phyloP scores from a whole-genome alignment of 352 stramenopile species.

The Phytopythium chamaehyphon region DNA sequence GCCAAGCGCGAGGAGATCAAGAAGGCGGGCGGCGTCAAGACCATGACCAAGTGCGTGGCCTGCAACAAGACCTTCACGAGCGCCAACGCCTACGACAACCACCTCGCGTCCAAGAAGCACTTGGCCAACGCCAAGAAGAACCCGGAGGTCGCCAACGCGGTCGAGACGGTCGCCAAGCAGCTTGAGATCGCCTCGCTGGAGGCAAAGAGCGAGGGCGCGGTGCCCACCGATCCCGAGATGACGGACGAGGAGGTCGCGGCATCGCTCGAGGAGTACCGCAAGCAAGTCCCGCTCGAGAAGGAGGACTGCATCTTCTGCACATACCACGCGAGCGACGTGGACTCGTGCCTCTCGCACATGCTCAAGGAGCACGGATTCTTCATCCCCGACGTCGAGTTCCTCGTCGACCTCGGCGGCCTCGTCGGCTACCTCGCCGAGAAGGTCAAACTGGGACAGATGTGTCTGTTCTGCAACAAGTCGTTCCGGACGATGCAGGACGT shows the following conservation, averaged over 20 bases:
- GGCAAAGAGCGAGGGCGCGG: slow-evolving; percentile 11
- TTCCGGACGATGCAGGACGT: slow-evolving; percentile 89
- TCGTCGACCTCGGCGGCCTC: slow-evolving; percentile 88
- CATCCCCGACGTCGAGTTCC: slow-evolving; percentile 92
- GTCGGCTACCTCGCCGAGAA: slow-evolving; percentile 94
- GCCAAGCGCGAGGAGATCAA: slow-evolving; percentile 62
- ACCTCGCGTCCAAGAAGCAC: slow-evolving; percentile 86
- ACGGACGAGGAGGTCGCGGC: slow-evolving; percentile 54
- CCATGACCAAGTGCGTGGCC: slow-evolving; percentile 74
- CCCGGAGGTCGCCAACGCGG: slow-evolving; percentile 26
- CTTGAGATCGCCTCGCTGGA: slow-evolving; percentile 42
- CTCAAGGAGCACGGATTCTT: slow-evolving; percentile 94
- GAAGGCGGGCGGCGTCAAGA: slow-evolving; percentile 63
- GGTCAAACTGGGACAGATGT: slow-evolving; percentile 93
- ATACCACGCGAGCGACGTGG: slow-evolving; percentile 54
- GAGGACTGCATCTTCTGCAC: slow-evolving; percentile 85
- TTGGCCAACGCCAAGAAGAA: slow-evolving; percentile 75
- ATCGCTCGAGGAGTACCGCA: slow-evolving; percentile 77
- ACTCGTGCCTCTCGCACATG: slow-evolving; percentile 88
- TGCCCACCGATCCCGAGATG: slow-evolving; percentile 19
- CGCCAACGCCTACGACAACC: slow-evolving; percentile 79
- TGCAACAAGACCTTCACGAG: slow-evolving; percentile 87
- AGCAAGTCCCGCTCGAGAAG: slow-evolving; percentile 64
- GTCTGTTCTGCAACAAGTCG: slow-evolving; percentile 93
- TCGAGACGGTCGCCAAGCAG: slow-evolving; percentile 71